Evolutionary conservation across 2,329 filamentous ascomycete species (phyloP).

Genomic region (Fusarium miscanthi): DNA sequence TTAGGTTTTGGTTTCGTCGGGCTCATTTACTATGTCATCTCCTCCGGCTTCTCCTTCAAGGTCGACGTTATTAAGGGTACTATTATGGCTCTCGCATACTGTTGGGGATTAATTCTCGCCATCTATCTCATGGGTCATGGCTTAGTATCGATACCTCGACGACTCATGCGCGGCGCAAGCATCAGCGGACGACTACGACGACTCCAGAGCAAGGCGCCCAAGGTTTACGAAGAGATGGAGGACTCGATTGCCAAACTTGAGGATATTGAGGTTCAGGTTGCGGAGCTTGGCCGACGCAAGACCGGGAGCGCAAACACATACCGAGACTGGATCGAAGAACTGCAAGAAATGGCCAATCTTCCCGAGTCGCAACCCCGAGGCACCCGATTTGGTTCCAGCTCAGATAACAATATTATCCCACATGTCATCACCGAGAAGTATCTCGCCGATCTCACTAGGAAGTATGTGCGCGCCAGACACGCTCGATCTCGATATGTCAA

Average conservation of each 20-base stretch:
- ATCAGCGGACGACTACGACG: constrained; percentile 78
- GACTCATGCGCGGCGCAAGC: constrained; percentile 81
- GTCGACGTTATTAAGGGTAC: constrained; percentile 77
- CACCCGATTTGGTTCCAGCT: constrained; percentile 54
- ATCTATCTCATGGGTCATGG: constrained; percentile 99
- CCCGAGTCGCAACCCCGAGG: constrained; percentile 68
- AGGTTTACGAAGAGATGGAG: constrained; percentile 85
- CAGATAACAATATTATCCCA: constrained; percentile 67
- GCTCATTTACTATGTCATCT: constrained; percentile 84
- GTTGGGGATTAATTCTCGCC: constrained; percentile 89
- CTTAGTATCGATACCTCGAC: constrained; percentile 87
- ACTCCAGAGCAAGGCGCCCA: constrained; percentile 82
- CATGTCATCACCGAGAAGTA: constrained; percentile 93
- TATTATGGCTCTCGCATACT: constrained; percentile 94
- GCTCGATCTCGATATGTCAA: constrained; percentile 83
- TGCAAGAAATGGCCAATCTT: constrained; percentile 79
- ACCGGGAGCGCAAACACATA: constrained; percentile 79
- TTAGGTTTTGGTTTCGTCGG: constrained; percentile 76
- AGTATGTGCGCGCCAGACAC: constrained; percentile 84
- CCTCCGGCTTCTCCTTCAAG: constrained; percentile 76
- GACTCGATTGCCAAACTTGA: constrained; percentile 85
- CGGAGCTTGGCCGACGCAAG: constrained; percentile 83
- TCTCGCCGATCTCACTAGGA: constrained; percentile 87
- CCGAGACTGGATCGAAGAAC: constrained; percentile 95
- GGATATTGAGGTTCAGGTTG: constrained; percentile 82